Conservation (phyloP, 768 basidiomycete genomes). For the Boletus edulis region DNA sequence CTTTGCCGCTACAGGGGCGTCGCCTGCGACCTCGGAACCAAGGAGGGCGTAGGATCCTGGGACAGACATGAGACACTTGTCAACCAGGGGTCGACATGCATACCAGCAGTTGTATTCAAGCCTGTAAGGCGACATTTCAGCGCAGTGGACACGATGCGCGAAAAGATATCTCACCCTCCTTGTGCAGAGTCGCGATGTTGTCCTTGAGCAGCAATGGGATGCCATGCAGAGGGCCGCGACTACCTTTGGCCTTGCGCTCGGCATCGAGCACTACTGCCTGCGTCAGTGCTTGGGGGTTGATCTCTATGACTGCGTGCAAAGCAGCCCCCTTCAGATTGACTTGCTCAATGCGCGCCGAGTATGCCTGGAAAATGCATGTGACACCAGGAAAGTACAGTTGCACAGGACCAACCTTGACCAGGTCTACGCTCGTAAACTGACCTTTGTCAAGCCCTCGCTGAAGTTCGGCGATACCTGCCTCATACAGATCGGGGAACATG, state of each 20-base stretch:
- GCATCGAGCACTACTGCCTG: conserved; percentile 51
- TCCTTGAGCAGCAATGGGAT: conserved; percentile 61
- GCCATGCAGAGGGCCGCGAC: conserved; percentile 50
- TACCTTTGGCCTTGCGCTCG: conserved; percentile 44
- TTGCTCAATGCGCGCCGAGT: conserved; percentile 63
- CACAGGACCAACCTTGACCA: conserved; percentile 47
- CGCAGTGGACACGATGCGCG: background rate
- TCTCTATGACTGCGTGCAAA: conserved; percentile 60
- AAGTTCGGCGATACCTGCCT: conserved; percentile 55
- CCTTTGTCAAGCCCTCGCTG: conserved; percentile 50
- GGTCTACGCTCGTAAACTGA: conserved; percentile 58
- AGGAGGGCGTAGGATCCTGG: conserved; percentile 36
- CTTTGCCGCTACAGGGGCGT: conserved; percentile 30
- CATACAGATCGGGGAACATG: conserved; percentile 56
- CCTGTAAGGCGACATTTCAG: conserved; percentile 18
- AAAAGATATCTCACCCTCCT: conserved; percentile 23
- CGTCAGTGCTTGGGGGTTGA: conserved; percentile 51
- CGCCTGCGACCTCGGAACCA: conserved; percentile 34
- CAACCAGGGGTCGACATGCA: background rate
- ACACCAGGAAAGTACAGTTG: background rate
- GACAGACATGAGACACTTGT: background rate
- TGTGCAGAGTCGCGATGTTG: conserved; percentile 35
- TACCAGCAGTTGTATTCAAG: conserved; percentile 40
- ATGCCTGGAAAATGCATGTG: conserved; percentile 42
- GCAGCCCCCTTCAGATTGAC: conserved; percentile 59